Evolutionary conservation across 495 filamentous ascomycete genomes (phyloP).

Genomic region (Neurospora terricola): DNA sequence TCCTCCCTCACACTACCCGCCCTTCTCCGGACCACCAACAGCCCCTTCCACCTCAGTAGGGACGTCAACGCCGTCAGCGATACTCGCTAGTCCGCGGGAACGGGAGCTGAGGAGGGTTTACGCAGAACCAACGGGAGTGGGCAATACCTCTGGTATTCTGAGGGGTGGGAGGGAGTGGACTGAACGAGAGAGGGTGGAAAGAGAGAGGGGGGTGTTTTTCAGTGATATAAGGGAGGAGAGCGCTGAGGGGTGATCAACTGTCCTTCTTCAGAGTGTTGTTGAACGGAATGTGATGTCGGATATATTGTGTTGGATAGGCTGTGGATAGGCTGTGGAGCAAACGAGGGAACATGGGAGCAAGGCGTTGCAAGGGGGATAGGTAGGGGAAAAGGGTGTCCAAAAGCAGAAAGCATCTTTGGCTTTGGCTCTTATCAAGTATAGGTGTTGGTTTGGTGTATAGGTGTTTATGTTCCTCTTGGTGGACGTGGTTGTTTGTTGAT

Average conservation of each 20-base stretch:
- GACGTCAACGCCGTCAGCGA: conserved; percentile 23
- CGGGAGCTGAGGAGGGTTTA: conserved; percentile 17
- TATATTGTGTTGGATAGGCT: not conserved
- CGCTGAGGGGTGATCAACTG: conserved; percentile 6
- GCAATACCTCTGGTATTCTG: not conserved
- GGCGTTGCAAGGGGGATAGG: not conserved
- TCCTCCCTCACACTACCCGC: not conserved
- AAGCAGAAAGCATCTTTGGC: not conserved
- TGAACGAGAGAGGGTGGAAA: not conserved
- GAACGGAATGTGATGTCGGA: not conserved
- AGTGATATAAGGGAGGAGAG: conserved; percentile 20
- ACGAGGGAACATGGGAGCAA: not conserved
- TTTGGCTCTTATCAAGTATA: not conserved
- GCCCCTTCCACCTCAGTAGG: not conserved
- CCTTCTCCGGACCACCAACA: not conserved
- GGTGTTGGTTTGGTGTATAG: not conserved
- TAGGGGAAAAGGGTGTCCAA: not conserved
- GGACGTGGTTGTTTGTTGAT: not conserved
- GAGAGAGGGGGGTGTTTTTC: conserved; percentile 10
- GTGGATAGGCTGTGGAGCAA: not conserved
- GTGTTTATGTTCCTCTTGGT: not conserved
- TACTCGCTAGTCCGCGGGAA: conserved; percentile 20
- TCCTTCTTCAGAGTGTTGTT: too few relatives aligned
- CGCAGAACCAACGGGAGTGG: not conserved
- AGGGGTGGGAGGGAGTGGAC: not conserved